Percentiles rank a stretch among this genome's conserved stretches.
Evolutionary conservation across 306 rosid genomes (phyloP).

Genomic region (Begonia loranthoides): DNA sequence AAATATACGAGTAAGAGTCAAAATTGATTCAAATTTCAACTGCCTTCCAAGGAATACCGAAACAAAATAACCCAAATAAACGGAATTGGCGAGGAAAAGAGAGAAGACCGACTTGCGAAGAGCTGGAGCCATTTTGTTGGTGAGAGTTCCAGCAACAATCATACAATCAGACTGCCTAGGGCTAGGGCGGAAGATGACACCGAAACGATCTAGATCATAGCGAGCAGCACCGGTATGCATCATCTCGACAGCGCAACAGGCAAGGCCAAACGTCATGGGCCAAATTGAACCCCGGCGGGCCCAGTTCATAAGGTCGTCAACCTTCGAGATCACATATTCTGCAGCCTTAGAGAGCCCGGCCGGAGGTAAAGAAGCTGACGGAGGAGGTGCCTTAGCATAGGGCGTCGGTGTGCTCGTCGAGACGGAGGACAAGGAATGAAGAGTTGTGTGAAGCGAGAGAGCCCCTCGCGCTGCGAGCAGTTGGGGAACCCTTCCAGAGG

Average conservation of each 20-base stretch:
- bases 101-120: conserved; percentile 61
- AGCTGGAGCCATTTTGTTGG: conserved; percentile 99
- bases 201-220: conserved; percentile 92
- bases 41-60: no score
- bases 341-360: conserved; percentile 67
- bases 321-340: conserved; percentile 85
- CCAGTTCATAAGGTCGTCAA: conserved; percentile 92
- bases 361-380: conserved; percentile 41
- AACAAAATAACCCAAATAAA: no score
- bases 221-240: conserved; percentile 97
- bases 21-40: no score
- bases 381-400: conserved; percentile 47
- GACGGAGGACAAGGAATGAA: conserved; percentile 30
- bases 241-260: conserved; percentile 99
- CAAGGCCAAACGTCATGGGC: conserved; percentile 98
- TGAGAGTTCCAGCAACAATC: conserved; percentile 97
- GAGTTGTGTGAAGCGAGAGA: conserved; percentile 48
- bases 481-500: conserved; percentile 38
- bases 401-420: conserved; percentile 31
- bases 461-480: conserved; percentile 38
- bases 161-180: conserved; percentile 94
- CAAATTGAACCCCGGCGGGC: conserved; percentile 90
- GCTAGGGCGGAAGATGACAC: conserved; percentile 90
- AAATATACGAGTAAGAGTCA: no score
- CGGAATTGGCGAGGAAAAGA: background rate